Evolutionary conservation across 768 basidiomycete genomes (phyloP), one percentile per base, ranked within the genome.

Genomic region (Crassisporium funariophilum): DNA sequence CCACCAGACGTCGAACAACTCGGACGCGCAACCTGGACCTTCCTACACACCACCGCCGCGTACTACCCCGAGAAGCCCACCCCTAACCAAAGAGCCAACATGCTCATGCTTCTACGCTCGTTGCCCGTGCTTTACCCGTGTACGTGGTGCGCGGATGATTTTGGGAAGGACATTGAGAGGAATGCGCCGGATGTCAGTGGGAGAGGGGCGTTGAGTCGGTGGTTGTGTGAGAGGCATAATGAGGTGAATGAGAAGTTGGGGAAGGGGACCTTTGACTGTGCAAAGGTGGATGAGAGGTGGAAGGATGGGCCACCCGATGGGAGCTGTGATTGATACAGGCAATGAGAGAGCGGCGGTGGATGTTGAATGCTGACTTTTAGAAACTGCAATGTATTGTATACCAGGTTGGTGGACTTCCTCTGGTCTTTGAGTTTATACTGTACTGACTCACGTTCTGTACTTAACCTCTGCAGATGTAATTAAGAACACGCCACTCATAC

Each of bases 1-100:
- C 95, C 95, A 10, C 85, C 94, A 0, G 95, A 98, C 66, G 85
- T 86, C 35, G 91, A 94, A 61, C 76, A 83, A 48, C 84, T 98
- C 39, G 95, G 95, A 2, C 83, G 84, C 39, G 88, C 95, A 35
- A 95, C 95, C 1, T 98, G 95, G 95, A 87, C 93, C 12, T 98
- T 98, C 78, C 75, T 98, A 23, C 95, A 98, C 61, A 86, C 93
- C 7, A 87, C 95, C 4, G 95, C 94, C 0, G 92, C 95, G 16
- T 97, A 98, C 68, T 98, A 94, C 69, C 94, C 95, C 20, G 82
- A 86, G n/a, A 68, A 71, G 12, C 91, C 95, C 1, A 81, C 85
- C 0, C 74, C 83, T 1, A 70, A 72, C 5, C 91, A 95, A 57
- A 85, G 88, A 47, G 77, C 82, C 21, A 84, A 89, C 54, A 98